Evolutionary conservation across 202 grass and related monocot genomes (phyloP).

Genomic region (Zoysia matrella): DNA sequence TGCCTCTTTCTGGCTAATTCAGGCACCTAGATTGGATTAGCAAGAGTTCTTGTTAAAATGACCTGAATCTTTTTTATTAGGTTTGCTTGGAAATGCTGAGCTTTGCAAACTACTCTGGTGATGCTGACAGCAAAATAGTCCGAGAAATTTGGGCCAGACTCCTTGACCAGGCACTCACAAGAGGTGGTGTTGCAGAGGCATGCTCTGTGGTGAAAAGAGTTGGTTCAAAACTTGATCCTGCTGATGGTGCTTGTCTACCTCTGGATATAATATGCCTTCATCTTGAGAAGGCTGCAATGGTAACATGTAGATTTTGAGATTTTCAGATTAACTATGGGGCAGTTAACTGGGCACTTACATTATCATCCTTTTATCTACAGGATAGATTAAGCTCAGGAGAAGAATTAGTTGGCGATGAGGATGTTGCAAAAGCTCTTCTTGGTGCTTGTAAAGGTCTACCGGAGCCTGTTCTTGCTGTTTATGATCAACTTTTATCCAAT

Average conservation of each 20-base stretch:
- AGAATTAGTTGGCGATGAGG: slow-evolving; percentile 87
- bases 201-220: slow-evolving; percentile 91
- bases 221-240: slow-evolving; percentile 88
- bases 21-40: slow-evolving; percentile 21
- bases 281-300: slow-evolving; percentile 95
- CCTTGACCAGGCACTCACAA: slow-evolving; percentile 83
- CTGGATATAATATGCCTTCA: slow-evolving; percentile 92
- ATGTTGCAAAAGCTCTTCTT: slow-evolving; percentile 87
- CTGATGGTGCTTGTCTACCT: slow-evolving; percentile 80
- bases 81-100: slow-evolving; percentile 97
- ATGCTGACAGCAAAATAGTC: slow-evolving; percentile 79
- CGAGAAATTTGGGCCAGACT: slow-evolving; percentile 90
- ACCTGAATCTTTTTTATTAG: slow-evolving; percentile 49
- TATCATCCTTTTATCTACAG: slow-evolving; percentile 58
- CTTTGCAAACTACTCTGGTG: slow-evolving; percentile 96
- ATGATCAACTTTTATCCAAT: slow-evolving; percentile 91
- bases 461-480: slow-evolving; percentile 78
- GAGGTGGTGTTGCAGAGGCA: slow-evolving; percentile 83
- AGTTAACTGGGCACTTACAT: slow-evolving; percentile 17
- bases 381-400: slow-evolving; percentile 80
- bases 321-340: not conserved
- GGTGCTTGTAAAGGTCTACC: slow-evolving; percentile 72
- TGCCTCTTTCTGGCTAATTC: slow-evolving; percentile 9
- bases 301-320: slow-evolving; percentile 49
- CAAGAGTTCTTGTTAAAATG: slow-evolving; percentile 31